These are phyloP conservation scores for Paecilomyces sp. DNA, from an alignment of 2,329 filamentous ascomycete genomes.

Conservation along the genomic window DNA sequence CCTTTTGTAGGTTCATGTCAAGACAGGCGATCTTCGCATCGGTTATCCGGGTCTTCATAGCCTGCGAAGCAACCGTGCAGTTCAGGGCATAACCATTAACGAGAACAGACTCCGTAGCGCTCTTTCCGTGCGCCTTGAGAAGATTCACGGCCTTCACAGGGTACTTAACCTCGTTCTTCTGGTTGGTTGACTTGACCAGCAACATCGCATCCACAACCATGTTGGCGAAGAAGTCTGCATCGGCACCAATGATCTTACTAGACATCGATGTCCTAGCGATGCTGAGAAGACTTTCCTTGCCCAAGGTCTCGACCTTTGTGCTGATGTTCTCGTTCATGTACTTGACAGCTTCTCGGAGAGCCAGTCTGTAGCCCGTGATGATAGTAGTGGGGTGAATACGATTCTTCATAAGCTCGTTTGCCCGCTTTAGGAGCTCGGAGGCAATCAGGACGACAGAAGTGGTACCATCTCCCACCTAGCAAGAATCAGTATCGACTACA, in stretches of 20 bases:
- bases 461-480: slow-evolving; percentile 82
- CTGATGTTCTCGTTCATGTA: slow-evolving; percentile 99
- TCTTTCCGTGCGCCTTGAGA: slow-evolving; percentile 96
- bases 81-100: slow-evolving; percentile 97
- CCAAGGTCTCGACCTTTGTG: slow-evolving; percentile 87
- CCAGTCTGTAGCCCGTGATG: slow-evolving; percentile 95
- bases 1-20: slow-evolving; percentile 98
- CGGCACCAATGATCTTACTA: slow-evolving; percentile 94
- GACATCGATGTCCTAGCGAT: slow-evolving; percentile 99
- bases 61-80: slow-evolving; percentile 96
- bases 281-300: slow-evolving; percentile 81
- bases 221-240: slow-evolving; percentile 94
- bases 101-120: slow-evolving; percentile 75
- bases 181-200: slow-evolving; percentile 88
- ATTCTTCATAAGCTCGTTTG: slow-evolving; percentile 99
- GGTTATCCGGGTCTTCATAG: slow-evolving; percentile 85
- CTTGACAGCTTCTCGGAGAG: slow-evolving; percentile 90
- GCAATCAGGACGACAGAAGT: slow-evolving; percentile 97
- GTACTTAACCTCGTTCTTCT: slow-evolving; percentile 86
- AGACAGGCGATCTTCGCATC: slow-evolving; percentile 96
- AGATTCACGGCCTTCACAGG: slow-evolving; percentile 99
- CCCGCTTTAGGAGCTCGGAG: slow-evolving; percentile 84
- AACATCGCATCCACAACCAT: slow-evolving; percentile 97
- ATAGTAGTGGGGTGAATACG: slow-evolving; percentile 99
- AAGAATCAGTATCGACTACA: slow-evolving; percentile 6